A percentile compares a stretch with the other conserved stretches of the same genome.
These are phyloP conservation scores for Calonectria hawksworthii DNA, from an alignment of 2,329 filamentous ascomycete species.

Conservation along the genomic window DNA sequence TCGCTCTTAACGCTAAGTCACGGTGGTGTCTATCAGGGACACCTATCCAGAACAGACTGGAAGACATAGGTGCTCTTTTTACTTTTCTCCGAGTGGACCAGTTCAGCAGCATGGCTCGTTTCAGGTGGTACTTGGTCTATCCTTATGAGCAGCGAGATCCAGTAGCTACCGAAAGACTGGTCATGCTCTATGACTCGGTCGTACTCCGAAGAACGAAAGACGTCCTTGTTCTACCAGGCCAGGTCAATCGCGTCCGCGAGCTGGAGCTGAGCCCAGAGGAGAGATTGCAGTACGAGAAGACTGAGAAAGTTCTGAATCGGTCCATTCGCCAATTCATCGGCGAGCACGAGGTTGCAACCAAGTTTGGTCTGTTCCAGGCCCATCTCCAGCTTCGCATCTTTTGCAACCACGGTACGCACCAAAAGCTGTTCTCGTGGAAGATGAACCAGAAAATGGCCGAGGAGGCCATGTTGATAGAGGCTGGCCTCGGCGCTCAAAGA, in stretches of 20 bases:
- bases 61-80: conserved; percentile 66
- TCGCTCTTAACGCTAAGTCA: conserved; percentile 56
- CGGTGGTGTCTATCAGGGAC: conserved; percentile 69
- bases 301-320: conserved; percentile 53
- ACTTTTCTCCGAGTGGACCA: conserved; percentile 53
- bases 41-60: conserved; percentile 67
- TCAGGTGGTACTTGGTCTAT: conserved; percentile 58
- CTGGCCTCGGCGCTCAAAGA: conserved; percentile 42
- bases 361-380: conserved; percentile 61
- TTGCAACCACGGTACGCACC: conserved; percentile 65
- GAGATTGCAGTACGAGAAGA: conserved; percentile 53
- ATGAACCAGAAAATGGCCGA: conserved; percentile 44
- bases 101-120: conserved; percentile 47
- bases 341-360: conserved; percentile 50
- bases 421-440: conserved; percentile 59
- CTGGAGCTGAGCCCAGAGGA: conserved; percentile 18
- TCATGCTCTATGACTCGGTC: conserved; percentile 53
- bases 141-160: conserved; percentile 52
- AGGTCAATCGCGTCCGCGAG: background rate
- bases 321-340: conserved; percentile 54
- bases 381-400: conserved; percentile 62
- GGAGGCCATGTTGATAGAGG: conserved; percentile 41
- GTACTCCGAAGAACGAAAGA: conserved; percentile 59
- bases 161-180: conserved; percentile 47
- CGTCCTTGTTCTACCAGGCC: conserved; percentile 53